Evolutionary conservation across 345 rosid genomes (phyloP).

Genomic region (Barbarea vulgaris): DNA sequence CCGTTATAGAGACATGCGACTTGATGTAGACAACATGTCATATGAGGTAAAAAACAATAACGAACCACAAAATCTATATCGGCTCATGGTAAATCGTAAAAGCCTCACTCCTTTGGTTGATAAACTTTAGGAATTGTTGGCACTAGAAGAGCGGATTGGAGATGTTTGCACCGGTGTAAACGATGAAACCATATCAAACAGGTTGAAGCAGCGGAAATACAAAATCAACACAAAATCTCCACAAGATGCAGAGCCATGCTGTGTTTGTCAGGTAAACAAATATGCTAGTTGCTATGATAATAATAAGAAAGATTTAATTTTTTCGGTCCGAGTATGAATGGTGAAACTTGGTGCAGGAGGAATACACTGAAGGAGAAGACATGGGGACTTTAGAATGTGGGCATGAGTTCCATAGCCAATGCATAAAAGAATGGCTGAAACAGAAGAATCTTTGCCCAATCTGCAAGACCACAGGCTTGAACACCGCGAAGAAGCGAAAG

Average conservation of each 20-base stretch:
- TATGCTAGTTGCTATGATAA: background rate
- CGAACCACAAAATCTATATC: background rate
- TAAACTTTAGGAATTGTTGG: constrained; percentile 68
- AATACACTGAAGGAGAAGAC: constrained; percentile 64
- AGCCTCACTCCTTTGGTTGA: background rate
- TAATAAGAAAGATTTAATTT: background rate
- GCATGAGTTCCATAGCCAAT: constrained; percentile 68
- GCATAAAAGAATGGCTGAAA: constrained; percentile 83
- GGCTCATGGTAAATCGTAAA: background rate
- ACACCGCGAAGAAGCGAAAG: constrained; percentile 43
- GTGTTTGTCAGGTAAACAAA: constrained; percentile 73
- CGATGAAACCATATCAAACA: constrained; percentile 63
- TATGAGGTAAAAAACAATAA: constrained; percentile 64
- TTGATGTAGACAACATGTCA: constrained; percentile 98
- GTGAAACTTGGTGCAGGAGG: constrained; percentile 59
- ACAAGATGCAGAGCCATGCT: constrained; percentile 78
- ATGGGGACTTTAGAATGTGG: constrained; percentile 78
- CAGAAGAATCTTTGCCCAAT: constrained; percentile 88
- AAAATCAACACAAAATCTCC: constrained; percentile 28
- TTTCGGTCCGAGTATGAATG: background rate
- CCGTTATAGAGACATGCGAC: constrained; percentile 95
- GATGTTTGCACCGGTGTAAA: constrained; percentile 85
- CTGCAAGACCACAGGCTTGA: constrained; percentile 76
- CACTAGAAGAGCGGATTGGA: constrained; percentile 92
- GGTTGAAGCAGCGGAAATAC: constrained; percentile 53